Percentiles rank a stretch among this genome's conserved stretches.
Evolutionary conservation across 129 eudicot genomes (phyloP).

Genomic region (Pseudognaphalium luteoalbum): DNA sequence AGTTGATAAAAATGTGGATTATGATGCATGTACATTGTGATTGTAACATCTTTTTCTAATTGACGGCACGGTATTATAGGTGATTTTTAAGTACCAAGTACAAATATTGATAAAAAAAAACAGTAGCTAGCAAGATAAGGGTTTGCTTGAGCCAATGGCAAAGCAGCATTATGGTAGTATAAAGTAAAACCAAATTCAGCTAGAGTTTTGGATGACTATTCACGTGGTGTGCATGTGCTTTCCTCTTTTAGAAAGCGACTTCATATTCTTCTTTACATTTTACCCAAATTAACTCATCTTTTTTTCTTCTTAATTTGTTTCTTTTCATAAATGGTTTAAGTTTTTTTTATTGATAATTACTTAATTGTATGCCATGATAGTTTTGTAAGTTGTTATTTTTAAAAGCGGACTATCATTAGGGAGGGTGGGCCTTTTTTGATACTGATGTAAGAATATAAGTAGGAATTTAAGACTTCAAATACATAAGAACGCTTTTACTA

Average conservation of each 20-base stretch:
- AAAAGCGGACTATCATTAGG: no score
- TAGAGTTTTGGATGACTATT: slow-evolving; percentile 10
- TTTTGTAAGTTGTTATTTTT: not conserved
- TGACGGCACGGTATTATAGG: slow-evolving; percentile 3
- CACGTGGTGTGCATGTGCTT: slow-evolving; percentile 34
- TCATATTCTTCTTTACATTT: not conserved
- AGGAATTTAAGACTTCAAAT: no score
- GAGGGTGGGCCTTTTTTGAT: no score
- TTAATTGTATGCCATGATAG: not conserved
- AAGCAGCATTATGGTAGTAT: not conserved
- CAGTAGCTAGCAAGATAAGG: slow-evolving; percentile 6
- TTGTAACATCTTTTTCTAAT: slow-evolving; percentile 18
- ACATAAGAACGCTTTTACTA: no score
- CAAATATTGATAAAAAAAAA: slow-evolving; percentile 5
- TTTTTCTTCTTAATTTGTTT: not conserved
- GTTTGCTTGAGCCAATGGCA: slow-evolving; percentile 30
- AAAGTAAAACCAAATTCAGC: slow-evolving; percentile 18
- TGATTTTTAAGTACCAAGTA: not conserved
- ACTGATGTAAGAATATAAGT: no score
- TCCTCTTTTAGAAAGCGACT: slow-evolving; percentile 33
- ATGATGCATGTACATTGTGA: slow-evolving; percentile 11
- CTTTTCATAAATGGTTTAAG: not conserved
- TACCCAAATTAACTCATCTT: no score
- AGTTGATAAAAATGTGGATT: not conserved
- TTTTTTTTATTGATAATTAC: not conserved